Conservation (phyloP, 148 eudicot species). For the Polygonum maritimum region DNA sequence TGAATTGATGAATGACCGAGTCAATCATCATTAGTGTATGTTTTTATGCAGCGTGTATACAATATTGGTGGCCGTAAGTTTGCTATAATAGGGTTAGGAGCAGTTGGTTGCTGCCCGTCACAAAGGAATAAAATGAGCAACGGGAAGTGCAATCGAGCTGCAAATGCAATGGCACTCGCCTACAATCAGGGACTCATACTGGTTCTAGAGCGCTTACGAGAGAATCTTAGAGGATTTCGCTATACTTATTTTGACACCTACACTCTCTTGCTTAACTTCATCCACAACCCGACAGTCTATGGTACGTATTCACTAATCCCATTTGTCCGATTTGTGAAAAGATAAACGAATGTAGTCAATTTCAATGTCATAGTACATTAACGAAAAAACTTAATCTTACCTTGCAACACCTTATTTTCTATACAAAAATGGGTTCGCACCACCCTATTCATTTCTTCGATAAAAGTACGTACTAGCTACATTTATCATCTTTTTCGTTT, state of each 20-base stretch:
- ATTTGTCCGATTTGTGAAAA: too few species aligned
- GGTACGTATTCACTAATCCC: slow-evolving; percentile 27
- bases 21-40: neutral
- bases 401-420: too few species aligned
- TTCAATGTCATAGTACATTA: too few species aligned
- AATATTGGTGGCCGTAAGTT: slow-evolving; percentile 62
- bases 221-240: slow-evolving; percentile 31
- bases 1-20: too few species aligned
- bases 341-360: too few species aligned
- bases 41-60: slow-evolving; percentile 30
- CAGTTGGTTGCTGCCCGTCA: slow-evolving; percentile 67
- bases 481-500: too few species aligned
- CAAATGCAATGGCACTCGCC: slow-evolving; percentile 44
- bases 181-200: slow-evolving; percentile 46
- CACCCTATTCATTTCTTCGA: too few species aligned
- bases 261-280: slow-evolving; percentile 29
- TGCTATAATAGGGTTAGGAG: slow-evolving; percentile 34
- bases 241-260: slow-evolving; percentile 55
- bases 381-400: too few species aligned
- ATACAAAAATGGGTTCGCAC: too few species aligned
- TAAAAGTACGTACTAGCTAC: too few species aligned
- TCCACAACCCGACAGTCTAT: slow-evolving; percentile 38
- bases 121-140: slow-evolving; percentile 33
- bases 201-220: slow-evolving; percentile 28
- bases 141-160: slow-evolving; percentile 45